Base-by-base conservation (phyloP, 257 asterid species). In the Thymus mandschuricus region DNA sequence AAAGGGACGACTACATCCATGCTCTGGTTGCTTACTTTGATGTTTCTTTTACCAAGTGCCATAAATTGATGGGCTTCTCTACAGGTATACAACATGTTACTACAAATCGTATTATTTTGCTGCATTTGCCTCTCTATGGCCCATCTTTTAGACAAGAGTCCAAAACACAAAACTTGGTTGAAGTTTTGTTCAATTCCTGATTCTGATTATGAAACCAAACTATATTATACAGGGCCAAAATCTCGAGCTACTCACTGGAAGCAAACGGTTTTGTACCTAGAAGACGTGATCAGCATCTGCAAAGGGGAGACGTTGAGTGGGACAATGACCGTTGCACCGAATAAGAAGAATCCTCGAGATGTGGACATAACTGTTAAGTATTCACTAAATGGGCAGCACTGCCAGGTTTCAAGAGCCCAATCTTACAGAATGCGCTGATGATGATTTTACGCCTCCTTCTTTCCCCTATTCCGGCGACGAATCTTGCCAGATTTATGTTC, bases 231-330 rank as follows among this genome's bases (percentile, higher is more conserved):
- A 95, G 97, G 99, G 15, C 97, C 99, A 30, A 95, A 86, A 74
- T 92, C 98, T 8, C 95, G 92, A 48, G 79, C 83, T 50, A 95
- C 99, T 38, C 99, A 95, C 79, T 95, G 99, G 99, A 95, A 95
- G 76, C 99, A 92, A 77, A 92, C 99, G 0, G 91, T 95, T 10
- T 87, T 95, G 0, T 92, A 95, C 91, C 91, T 95, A 9, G 99
- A 95, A 80, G 98, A 95, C 27, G 96, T 87, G 80, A 70, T 95
- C 43, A 86, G 92, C 12, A 70, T 95, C 44, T 92, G 98, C 76
- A 73, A 88, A 81, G 99, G 98, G 73, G 99, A 95, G 84, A 72
- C 94, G 5, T 46, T 95, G 56, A 64, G 38, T 0, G 98, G 99
- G 35, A 82, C 81, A 73, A 54, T 95, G 86, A 83, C 90, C 0